These are phyloP conservation scores for Fusarium chlamydosporum DNA, from an alignment of 2,329 filamentous ascomycete species.

Conservation along the genomic window DNA sequence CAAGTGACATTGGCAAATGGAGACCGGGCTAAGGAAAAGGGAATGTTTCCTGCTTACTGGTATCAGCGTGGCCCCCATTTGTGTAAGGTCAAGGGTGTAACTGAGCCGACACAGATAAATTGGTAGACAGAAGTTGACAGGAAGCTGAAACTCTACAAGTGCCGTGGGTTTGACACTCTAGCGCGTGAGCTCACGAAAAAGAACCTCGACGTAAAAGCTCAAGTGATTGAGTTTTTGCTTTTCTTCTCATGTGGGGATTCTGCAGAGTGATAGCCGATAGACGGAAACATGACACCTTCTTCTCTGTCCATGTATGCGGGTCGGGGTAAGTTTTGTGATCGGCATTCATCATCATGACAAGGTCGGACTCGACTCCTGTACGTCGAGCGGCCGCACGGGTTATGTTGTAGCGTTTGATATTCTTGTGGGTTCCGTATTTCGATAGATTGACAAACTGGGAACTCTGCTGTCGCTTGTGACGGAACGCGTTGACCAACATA, in stretches of 20 bases:
- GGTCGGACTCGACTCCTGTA: background rate
- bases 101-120: background rate
- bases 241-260: conserved; percentile 12
- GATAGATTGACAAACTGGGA: background rate
- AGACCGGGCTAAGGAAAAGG: background rate
- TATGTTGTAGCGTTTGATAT: background rate
- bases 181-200: conserved; percentile 11
- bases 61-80: background rate
- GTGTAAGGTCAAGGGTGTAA: conserved; percentile 9
- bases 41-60: background rate
- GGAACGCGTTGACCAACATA: background rate
- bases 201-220: conserved; percentile 3
- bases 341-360: conserved; percentile 18
- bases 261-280: conserved; percentile 6
- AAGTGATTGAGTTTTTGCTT: conserved; percentile 4
- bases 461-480: background rate
- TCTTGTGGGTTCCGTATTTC: background rate
- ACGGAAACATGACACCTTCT: conserved; percentile 12
- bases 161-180: conserved; percentile 8
- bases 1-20: background rate
- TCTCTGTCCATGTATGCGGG: conserved; percentile 13
- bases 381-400: conserved; percentile 3
- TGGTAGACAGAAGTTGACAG: background rate
- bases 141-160: conserved; percentile 11
- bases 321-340: conserved; percentile 34